Evolutionary conservation across 345 rosid genomes (phyloP).

Genomic region (Turritis glabra): DNA sequence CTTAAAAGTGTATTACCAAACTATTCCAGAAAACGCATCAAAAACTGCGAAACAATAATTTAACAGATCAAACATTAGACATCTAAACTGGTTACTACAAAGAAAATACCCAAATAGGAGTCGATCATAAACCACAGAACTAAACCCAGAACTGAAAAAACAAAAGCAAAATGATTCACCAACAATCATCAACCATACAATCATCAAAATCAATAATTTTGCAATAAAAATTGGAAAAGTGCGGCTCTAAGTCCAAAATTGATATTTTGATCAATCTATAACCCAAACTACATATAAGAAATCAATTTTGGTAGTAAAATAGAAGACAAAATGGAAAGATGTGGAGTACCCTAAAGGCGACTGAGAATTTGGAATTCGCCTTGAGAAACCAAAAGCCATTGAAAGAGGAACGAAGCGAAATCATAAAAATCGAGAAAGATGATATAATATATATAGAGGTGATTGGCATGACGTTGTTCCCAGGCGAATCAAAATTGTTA

Average conservation of each 20-base stretch:
- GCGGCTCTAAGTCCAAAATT: too few relatives aligned
- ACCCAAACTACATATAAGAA: too few relatives aligned
- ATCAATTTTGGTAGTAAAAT: too few relatives aligned
- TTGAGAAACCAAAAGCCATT: not conserved
- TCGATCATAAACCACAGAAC: not conserved
- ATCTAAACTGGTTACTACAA: too few relatives aligned
- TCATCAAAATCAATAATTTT: too few relatives aligned
- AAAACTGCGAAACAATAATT: not conserved
- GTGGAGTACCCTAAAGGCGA: slow-evolving; percentile 12
- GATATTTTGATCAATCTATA: too few relatives aligned
- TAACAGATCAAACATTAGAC: too few relatives aligned
- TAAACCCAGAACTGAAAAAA: not conserved
- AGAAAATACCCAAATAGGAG: too few relatives aligned
- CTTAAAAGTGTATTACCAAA: not conserved
- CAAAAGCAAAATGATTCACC: not conserved
- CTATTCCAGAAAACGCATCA: not conserved
- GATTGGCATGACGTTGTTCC: not conserved
- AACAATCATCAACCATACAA: too few relatives aligned
- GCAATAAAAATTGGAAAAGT: too few relatives aligned
- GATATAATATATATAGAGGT: not conserved
- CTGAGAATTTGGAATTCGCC: not conserved
- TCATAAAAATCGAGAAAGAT: not conserved
- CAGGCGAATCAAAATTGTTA: not conserved
- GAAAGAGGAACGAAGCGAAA: not conserved
- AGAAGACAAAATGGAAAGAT: not conserved